Evolutionary conservation across 2,329 filamentous ascomycete species (phyloP).

Genomic region (Akanthomyces muscarius): DNA sequence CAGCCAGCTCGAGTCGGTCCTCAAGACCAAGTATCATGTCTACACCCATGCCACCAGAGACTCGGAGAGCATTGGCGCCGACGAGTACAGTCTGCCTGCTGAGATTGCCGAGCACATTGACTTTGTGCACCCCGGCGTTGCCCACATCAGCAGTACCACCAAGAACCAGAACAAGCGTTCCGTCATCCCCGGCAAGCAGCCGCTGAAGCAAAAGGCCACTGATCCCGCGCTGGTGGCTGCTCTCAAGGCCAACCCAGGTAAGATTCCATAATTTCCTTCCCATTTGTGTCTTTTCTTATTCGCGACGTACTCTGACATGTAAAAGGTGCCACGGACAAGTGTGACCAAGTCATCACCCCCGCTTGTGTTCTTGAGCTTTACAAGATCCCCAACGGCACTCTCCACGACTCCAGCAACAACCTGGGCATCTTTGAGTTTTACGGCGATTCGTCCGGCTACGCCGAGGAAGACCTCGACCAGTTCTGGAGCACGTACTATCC

Average conservation of each 20-base stretch:
- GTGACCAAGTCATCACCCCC: conserved; percentile 42
- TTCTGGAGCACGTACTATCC: conserved; percentile 32
- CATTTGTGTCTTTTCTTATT: no score
- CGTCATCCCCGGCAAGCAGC: no score
- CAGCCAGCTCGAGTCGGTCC: conserved; percentile 35
- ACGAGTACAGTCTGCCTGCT: conserved; percentile 36
- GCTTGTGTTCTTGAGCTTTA: conserved; percentile 48
- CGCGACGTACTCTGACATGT: no score
- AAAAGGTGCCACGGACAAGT: no score
- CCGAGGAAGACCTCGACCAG: conserved; percentile 30
- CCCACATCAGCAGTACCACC: not conserved
- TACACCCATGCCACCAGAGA: conserved; percentile 36
- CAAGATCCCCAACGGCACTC: conserved; percentile 28
- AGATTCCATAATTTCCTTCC: no score
- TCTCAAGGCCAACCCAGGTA: no score
- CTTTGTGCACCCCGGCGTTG: conserved; percentile 36
- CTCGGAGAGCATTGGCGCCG: conserved; percentile 32
- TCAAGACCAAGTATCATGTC: conserved; percentile 40
- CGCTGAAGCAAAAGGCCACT: conserved; percentile 20
- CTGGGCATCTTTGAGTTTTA: conserved; percentile 41
- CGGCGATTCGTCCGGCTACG: conserved; percentile 31
- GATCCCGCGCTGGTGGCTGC: no score
- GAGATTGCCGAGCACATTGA: conserved; percentile 35
- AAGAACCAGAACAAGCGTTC: no score
- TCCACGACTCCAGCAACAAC: conserved; percentile 29